Base-by-base conservation (phyloP, 2,329 filamentous ascomycete species). In the Bertia moriformis region DNA sequence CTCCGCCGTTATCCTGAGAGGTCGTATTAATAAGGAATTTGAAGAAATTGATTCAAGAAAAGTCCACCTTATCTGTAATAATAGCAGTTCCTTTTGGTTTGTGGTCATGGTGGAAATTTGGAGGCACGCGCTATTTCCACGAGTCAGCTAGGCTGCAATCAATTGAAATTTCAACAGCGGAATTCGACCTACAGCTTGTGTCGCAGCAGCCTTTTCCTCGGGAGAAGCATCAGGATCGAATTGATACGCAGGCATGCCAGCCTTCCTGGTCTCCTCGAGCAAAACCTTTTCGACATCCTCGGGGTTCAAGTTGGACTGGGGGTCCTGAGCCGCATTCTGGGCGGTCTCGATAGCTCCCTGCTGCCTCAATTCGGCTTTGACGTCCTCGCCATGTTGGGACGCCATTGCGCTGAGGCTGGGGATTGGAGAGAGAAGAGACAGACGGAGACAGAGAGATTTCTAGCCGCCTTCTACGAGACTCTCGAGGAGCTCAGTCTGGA, bases 201-300 rank as follows among this genome's bases (percentile, higher is more conserved):
- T 79, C 55, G 88, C 83, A 20, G 80, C 80, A 44, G 73, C 79
- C 66, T 98, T 98, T 58, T 93, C 71, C 55, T 87, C 84, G 1
- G 81, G 71, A 33, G 70, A 79, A 32, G 87, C 88, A 64, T 94
- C 63, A 1, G 91, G 86, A 54, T 98, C 73, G 62, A 96, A 98
- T 44, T 78, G 73, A 55, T 83, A 91, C 45, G 86, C 88, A 19
- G 79, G 64, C 18, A 82, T 74, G 32, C 91, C 91, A 12, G 81
- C 84, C 50, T 82, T 80, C 51, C 70, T 75, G 48, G 84, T 85
- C 57, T 93, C 78, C 40, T 83, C 67, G 18, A 93, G 69, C 38
- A 95, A 70, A 49, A 73, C 73, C 48, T 73, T 68, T 60, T 93
- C 72, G 20, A 83, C 83, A 45, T 79, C 76, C 30, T 82, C 72